Evolutionary conservation across 2,329 filamentous ascomycete species (phyloP), one percentile per base, ranked within the genome.

Genomic region (Diaporthe citriasiana): DNA sequence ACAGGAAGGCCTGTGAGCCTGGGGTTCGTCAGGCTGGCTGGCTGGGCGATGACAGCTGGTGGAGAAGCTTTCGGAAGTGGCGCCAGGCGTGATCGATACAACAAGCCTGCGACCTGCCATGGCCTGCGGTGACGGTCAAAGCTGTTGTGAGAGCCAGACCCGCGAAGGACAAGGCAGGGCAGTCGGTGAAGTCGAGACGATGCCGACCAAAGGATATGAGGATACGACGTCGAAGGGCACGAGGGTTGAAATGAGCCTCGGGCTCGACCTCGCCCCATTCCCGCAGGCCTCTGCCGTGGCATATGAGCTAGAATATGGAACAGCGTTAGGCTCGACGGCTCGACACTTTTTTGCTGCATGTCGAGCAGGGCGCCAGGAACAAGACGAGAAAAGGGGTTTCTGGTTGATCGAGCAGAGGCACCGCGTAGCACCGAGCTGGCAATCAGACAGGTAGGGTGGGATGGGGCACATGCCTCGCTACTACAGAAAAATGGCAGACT

Each of bases 241-340:
- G n/a, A 59, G 30, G 68, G 68, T n/a, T 59, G 53, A 71, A 42
- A 51, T 51, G 63, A 68, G 63, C 63, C 60, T 66, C 42, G 63
- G 45, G 33, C 40, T 38, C 30, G 45, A 12, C 45, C 42, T 66
- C 42, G 63, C 63, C 25, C 27, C 55, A 53, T 33, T 30, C 33
- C 45, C 35, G 69, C 45, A 53, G 33, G 12, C 33, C 5, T 57
- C 30, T 71, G 70, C 70, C 56, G 70, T 63, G 45, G 33, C 47
- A 63, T 22, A 63, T 30, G 19, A 38, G 70, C 56, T 71, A 60
- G 69, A 63, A 71, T 63, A 71, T 71, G 70, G 56, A 55, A 57
- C 45, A 53, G 55, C 69, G 38, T 53, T 40, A 55, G 42, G 38
- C 42, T 7, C 22, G 56, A 40, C 55, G 25, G 55, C 42, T 60